A percentile compares a stretch with the other conserved stretches of the same genome.
Evolutionary conservation across 169 alveolate species (phyloP).

Genomic region (Plasmodium relictum): DNA sequence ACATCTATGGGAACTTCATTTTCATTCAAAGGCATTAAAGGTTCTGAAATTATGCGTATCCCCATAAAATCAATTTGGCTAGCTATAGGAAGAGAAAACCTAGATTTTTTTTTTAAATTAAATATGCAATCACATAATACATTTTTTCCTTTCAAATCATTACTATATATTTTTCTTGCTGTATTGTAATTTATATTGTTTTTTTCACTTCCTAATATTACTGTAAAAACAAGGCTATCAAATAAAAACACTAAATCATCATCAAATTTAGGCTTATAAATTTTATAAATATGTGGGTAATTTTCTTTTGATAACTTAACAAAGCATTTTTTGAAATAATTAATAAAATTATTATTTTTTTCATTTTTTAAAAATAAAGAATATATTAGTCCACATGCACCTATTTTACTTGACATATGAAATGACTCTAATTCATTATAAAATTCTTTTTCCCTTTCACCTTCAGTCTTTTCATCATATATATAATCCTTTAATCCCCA

Average conservation of each 20-base stretch:
- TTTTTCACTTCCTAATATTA: slow-evolving; percentile 77
- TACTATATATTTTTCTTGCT: slow-evolving; percentile 83
- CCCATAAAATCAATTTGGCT: slow-evolving; percentile 85
- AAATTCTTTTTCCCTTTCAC: slow-evolving; percentile 64
- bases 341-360: slow-evolving; percentile 15
- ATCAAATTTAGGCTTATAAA: slow-evolving; percentile 81
- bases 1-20: slow-evolving; percentile 36
- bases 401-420: slow-evolving; percentile 71
- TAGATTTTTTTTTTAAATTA: slow-evolving; percentile 71
- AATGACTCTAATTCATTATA: slow-evolving; percentile 59
- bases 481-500: slow-evolving; percentile 56
- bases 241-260: slow-evolving; percentile 82
- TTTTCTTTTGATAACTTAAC: slow-evolving; percentile 33
- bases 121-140: slow-evolving; percentile 84
- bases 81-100: slow-evolving; percentile 81
- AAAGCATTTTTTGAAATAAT: slow-evolving; percentile 57
- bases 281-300: slow-evolving; percentile 73
- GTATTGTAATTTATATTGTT: slow-evolving; percentile 70
- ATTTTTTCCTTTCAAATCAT: slow-evolving; percentile 85
- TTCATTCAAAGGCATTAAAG: slow-evolving; percentile 79
- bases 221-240: slow-evolving; percentile 83
- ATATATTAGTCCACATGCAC: slow-evolving; percentile 75
- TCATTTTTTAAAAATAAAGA: slow-evolving; percentile 37
- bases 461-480: slow-evolving; percentile 64
- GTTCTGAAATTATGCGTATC: slow-evolving; percentile 84